These are phyloP conservation scores for Linum usitatissimum DNA, from an alignment of 345 rosid species.

Conservation along the genomic window DNA sequence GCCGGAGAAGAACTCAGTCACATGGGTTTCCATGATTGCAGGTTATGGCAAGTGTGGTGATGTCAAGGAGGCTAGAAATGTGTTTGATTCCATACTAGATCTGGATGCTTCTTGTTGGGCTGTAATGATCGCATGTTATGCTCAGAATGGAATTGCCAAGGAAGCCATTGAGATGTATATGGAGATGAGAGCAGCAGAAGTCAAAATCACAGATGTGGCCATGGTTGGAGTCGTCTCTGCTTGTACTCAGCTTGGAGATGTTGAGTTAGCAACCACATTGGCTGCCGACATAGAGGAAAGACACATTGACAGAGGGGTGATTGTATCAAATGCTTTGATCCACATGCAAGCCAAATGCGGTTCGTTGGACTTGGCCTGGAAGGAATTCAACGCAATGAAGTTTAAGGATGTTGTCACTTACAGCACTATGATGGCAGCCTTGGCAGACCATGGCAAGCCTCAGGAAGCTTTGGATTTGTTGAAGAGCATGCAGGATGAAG, in stretches of 20 bases:
- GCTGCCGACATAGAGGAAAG: background rate
- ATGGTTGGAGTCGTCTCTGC: background rate
- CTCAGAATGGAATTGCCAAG: conserved; percentile 1
- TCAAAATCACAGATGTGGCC: background rate
- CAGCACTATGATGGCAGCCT: conserved; percentile 36
- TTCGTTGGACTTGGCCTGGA: conserved; percentile 25
- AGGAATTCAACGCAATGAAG: conserved; percentile 17
- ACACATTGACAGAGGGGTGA: background rate
- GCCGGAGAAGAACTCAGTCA: background rate
- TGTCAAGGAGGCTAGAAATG: background rate
- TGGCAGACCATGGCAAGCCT: conserved; percentile 26
- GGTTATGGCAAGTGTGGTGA: conserved; percentile 4
- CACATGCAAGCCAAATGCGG: conserved; percentile 48
- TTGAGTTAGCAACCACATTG: background rate
- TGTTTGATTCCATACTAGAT: background rate
- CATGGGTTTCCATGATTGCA: conserved; percentile 5
- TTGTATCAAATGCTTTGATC: conserved; percentile 22
- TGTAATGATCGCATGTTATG: conserved; percentile 3
- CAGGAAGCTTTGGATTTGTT: conserved; percentile 25
- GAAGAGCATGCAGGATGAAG: conserved; percentile 15
- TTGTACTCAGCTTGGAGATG: conserved; percentile 7
- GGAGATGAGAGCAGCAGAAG: background rate
- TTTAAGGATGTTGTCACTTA: conserved; percentile 15
- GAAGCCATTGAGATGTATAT: conserved; percentile 1
- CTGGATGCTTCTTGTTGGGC: conserved; percentile 5